These are phyloP conservation scores for Aleurites moluccanus DNA, from an alignment of 441 rosid species.

Conservation along the genomic window DNA sequence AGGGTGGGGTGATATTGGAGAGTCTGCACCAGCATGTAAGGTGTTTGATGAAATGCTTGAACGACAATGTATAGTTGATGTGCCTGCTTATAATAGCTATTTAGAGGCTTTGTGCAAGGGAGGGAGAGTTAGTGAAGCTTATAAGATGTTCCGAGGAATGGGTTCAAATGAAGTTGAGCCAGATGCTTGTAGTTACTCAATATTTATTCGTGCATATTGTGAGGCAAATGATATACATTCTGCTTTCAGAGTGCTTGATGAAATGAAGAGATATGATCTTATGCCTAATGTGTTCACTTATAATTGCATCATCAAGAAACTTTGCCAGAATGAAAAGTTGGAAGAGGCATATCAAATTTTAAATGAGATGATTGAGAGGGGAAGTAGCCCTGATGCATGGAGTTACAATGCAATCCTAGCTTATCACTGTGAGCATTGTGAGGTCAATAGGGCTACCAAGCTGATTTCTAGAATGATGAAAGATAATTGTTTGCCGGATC, in stretches of 20 bases:
- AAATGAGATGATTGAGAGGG: conserved; percentile 61
- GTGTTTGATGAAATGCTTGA: conserved; percentile 87
- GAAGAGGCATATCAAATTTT: conserved; percentile 72
- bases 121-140: conserved; percentile 62
- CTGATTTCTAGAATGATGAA: conserved; percentile 67
- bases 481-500: conserved; percentile 54
- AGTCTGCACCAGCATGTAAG: conserved; percentile 42
- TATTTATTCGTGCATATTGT: conserved; percentile 73
- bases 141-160: conserved; percentile 61
- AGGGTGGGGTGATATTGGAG: conserved; percentile 67
- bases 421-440: conserved; percentile 73
- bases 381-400: conserved; percentile 69
- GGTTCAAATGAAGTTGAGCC: conserved; percentile 50
- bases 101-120: conserved; percentile 72
- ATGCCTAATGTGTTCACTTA: conserved; percentile 75
- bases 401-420: conserved; percentile 79
- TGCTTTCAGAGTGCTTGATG: conserved; percentile 70
- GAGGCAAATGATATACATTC: conserved; percentile 57
- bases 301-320: conserved; percentile 70
- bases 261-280: conserved; percentile 63
- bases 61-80: conserved; percentile 43
- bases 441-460: conserved; percentile 68
- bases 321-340: conserved; percentile 63
- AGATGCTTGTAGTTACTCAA: conserved; percentile 63
- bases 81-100: conserved; percentile 67